phyloP scores from a whole-genome alignment of 2,329 filamentous ascomycete species.

The Ceratocystis papillata region DNA sequence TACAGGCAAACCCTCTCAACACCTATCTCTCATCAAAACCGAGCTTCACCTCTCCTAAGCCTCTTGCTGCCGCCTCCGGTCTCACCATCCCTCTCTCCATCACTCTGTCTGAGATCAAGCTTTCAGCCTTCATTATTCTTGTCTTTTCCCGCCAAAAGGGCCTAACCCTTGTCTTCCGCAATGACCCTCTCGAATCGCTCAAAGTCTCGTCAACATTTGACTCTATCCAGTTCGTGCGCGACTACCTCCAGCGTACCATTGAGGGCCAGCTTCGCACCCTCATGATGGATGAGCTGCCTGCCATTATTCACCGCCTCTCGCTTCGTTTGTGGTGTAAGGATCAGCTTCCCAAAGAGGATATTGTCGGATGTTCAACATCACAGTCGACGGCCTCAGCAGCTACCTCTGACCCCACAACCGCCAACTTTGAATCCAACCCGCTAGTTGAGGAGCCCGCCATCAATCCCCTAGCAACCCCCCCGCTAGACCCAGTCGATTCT shows the following conservation, averaged over 20 bases:
- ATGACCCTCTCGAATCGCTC: constrained; percentile 93
- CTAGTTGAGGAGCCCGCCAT: constrained; percentile 44
- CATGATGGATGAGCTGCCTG: constrained; percentile 96
- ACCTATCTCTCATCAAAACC: constrained; percentile 90
- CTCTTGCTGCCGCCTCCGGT: constrained; percentile 78
- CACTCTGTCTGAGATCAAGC: constrained; percentile 85
- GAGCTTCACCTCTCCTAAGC: constrained; percentile 82
- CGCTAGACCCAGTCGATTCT: constrained; percentile 70
- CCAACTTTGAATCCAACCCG: constrained; percentile 37
- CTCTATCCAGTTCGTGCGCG: constrained; percentile 94
- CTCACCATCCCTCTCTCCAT: constrained; percentile 97
- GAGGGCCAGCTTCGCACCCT: constrained; percentile 83
- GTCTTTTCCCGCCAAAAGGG: constrained; percentile 98
- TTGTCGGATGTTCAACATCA: not conserved
- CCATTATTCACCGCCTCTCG: constrained; percentile 88
- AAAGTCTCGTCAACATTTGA: constrained; percentile 99
- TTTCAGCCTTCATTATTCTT: constrained; percentile 93
- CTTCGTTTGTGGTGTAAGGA: constrained; percentile 84
- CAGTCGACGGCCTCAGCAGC: not conserved
- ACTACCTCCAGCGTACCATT: constrained; percentile 93
- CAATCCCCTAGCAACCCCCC: constrained; percentile 72
- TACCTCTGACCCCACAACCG: constrained; percentile 19
- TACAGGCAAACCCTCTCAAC: constrained; percentile 82
- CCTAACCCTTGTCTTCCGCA: constrained; percentile 89
- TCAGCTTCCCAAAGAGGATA: constrained; percentile 56